Evolutionary conservation across 108 stramenopile species (phyloP).

Genomic region (Conticribra guillardii): DNA sequence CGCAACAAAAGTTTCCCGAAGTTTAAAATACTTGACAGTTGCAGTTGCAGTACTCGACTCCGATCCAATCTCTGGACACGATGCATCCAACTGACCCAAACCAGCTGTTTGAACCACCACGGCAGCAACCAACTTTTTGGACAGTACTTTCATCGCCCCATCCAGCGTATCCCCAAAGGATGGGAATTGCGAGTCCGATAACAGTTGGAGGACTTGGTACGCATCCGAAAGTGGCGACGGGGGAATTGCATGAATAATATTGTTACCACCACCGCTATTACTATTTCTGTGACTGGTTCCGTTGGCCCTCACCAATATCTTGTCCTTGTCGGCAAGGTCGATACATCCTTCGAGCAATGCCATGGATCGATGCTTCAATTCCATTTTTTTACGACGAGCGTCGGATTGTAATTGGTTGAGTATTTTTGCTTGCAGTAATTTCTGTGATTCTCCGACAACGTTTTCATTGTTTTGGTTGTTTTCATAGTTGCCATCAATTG

Average conservation of each 20-base stretch:
- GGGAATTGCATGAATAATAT: background rate
- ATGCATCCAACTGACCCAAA: slow-evolving; percentile 18
- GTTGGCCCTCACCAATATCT: slow-evolving; percentile 22
- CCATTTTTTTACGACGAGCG: slow-evolving; percentile 31
- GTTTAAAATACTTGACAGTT: slow-evolving; percentile 25
- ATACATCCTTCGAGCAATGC: slow-evolving; percentile 23
- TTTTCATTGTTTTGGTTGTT: background rate
- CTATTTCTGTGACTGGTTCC: slow-evolving; percentile 1
- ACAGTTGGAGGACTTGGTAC: slow-evolving; percentile 27
- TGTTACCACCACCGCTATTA: background rate
- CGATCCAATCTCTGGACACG: background rate
- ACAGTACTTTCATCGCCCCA: slow-evolving; percentile 22
- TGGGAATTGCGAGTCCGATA: slow-evolving; percentile 21
- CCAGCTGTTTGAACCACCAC: slow-evolving; percentile 19
- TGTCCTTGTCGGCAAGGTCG: slow-evolving; percentile 3
- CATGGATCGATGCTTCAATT: slow-evolving; percentile 36
- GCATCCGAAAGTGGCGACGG: slow-evolving; percentile 43
- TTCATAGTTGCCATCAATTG: background rate
- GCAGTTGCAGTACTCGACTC: background rate
- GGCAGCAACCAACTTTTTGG: slow-evolving; percentile 8
- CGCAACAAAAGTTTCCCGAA: slow-evolving; percentile 12
- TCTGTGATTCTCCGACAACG: background rate
- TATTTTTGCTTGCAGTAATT: slow-evolving; percentile 23
- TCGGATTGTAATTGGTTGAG: slow-evolving; percentile 23
- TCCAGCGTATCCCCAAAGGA: slow-evolving; percentile 45